A percentile compares a stretch with the other conserved stretches of the same genome.
These are phyloP conservation scores for Osmozyma mogii DNA, from an alignment of 805 yeast species.

Conservation along the genomic window DNA sequence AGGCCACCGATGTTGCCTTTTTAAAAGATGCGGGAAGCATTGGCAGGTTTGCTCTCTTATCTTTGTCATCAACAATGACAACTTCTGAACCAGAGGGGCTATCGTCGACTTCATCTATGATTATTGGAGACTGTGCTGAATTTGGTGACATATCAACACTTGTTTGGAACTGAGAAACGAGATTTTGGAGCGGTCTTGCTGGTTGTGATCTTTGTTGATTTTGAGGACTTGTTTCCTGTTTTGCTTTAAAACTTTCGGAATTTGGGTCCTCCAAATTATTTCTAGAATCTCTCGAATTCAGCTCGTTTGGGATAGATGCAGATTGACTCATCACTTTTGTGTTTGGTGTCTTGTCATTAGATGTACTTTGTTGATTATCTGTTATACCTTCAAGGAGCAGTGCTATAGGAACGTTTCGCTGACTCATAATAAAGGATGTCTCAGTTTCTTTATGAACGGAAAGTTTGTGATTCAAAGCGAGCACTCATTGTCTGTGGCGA, in stretches of 20 bases:
- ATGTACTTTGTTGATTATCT: constrained; percentile 4
- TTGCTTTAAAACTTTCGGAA: too few species aligned
- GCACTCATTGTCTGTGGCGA: too few species aligned
- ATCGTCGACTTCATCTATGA: not conserved
- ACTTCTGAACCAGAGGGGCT: too few species aligned
- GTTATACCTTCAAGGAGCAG: constrained; percentile 21
- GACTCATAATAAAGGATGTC: constrained; percentile 14
- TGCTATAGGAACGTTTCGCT: constrained; percentile 27
- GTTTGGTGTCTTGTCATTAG: constrained; percentile 1
- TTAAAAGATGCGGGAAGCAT: too few species aligned
- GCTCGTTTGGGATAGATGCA: constrained; percentile 1
- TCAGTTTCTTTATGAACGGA: too few species aligned
- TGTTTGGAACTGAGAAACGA: constrained; percentile 28
- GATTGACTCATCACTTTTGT: not conserved
- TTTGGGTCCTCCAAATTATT: too few species aligned
- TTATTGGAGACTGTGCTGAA: not conserved
- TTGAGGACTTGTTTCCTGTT: too few species aligned
- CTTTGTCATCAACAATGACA: constrained; percentile 3
- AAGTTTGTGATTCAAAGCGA: too few species aligned
- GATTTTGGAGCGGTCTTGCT: constrained; percentile 6
- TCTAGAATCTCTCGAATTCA: too few species aligned
- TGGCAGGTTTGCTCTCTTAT: constrained; percentile 4
- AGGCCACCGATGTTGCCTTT: too few species aligned
- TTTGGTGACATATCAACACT: constrained; percentile 14
- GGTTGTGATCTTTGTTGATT: too few species aligned